Base-by-base conservation (phyloP, 2,329 filamentous ascomycete genomes). In the Camillea tinctor region DNA sequence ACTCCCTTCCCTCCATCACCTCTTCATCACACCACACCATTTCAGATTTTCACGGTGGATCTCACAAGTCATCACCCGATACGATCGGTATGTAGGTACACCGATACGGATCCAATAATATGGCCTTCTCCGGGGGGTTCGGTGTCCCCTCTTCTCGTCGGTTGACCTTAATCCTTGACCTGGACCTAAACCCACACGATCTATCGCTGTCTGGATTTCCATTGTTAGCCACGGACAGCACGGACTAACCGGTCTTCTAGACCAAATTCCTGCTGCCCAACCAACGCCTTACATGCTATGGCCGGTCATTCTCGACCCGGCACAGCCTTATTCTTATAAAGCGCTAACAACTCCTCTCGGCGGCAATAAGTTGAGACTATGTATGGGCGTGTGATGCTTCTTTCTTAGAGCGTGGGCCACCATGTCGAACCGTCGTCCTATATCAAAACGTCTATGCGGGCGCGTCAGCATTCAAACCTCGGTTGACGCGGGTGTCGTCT, bases 251-350 rank as follows among this genome's bases (percentile, higher is more conserved):
- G n/a, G n/a, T n/a, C 40, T 44, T 36, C 36, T 54, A 51, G 48
- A 55, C 55, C 54, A 52, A 55, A 53, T 60, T 60, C n/a, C 55
- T 66, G 58, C 58, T 58, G 60, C 62, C 62, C 60, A 59, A 66
- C 62, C 53, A 56, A 61, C 44, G 57, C 58, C 57, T 50, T 58
- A 61, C 50, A 56, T 40, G 44, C 36, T 26, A 55, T 60, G 55
- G 52, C 54, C 56, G 58, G 54, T 21, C 52, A 36, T 58, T 53
- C 44, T 51, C 30, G 50, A 57, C 57, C 57, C 44, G 55, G 48
- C 36, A 55, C 17, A 44, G 36, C 36, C 36, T 44, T 44, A n/a
- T 15, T 44, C 36, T 44, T 44, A n/a, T n/a, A n/a, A n/a, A 44
- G 36, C 36, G 36, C 36, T n/a, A 30, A 44, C 36, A 5, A 44